Base-by-base conservation (phyloP, 805 yeast genomes). In the Saccharomycopsis sp. region DNA sequence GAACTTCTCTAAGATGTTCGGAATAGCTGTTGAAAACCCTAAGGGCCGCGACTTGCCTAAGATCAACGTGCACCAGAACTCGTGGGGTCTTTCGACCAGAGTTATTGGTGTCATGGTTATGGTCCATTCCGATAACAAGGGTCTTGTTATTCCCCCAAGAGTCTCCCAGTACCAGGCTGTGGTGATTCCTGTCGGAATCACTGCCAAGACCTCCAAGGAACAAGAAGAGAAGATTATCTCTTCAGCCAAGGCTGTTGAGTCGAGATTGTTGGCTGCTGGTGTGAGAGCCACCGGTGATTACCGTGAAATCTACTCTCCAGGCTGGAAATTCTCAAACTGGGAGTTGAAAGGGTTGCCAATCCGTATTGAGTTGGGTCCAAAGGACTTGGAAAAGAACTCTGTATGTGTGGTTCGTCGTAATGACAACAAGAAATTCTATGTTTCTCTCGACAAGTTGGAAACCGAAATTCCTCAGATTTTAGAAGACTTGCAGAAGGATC, bases 31-130 rank as follows among this genome's bases (percentile, higher is more conserved):
- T 55, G 99, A 94, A 77, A 89, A 90, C 73, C 99, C 99, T 65
- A 87, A 87, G 61, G 97, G 97, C 56, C 70, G 86, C 20, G 96
- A 89, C 62, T 84, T 87, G 71, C 96, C 94, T 69, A 88, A 90
- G 77, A 77, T 92, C 55, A 83, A 78, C 67, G 97, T 94, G 38
- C 90, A 85, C 83, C 99, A 94, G 78, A 94, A 96, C 80, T 92
- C 97, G 12, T 94, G 99, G 99, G 99, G 99, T 76, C 78, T 94
- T 67, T 92, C 97, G 54, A 94, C 99, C 60, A 89, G 99, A 77
- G 94, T 88, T 64, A 92, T 94, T 72, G 99, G 99, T 81, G 99
- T 96, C 66, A 94, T 94, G 98, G 91, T 90, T 61, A 94, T 94
- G 99, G 83, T 91, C 60, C 99, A 94, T 73, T 91, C 97, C 42